These are phyloP conservation scores for Pyricularia sp. DNA, from an alignment of 2,329 filamentous ascomycete species.

Conservation along the genomic window DNA sequence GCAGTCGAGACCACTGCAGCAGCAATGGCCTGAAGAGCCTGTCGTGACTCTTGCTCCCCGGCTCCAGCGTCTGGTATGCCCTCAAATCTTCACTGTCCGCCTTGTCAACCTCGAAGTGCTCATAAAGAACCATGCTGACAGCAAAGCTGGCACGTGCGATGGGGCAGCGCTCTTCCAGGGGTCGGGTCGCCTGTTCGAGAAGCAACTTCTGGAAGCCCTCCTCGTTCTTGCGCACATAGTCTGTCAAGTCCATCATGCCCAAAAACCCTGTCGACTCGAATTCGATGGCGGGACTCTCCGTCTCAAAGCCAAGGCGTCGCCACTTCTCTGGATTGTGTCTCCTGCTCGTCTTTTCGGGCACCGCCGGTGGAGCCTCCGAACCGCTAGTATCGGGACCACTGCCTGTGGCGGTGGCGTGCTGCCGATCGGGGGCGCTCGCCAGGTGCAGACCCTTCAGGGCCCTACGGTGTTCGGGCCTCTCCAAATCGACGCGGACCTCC, in stretches of 20 bases:
- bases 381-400: slow-evolving; percentile 3
- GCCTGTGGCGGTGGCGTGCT: slow-evolving; percentile 13
- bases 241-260: slow-evolving; percentile 94
- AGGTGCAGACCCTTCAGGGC: slow-evolving; percentile 80
- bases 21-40: slow-evolving; percentile 79
- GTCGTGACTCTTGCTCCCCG: slow-evolving; percentile 38
- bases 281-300: slow-evolving; percentile 77
- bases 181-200: slow-evolving; percentile 74
- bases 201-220: slow-evolving; percentile 88
- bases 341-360: slow-evolving; percentile 50
- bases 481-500: slow-evolving; percentile 74
- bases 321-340: slow-evolving; percentile 86
- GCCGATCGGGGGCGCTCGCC: slow-evolving; percentile 63
- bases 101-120: slow-evolving; percentile 91
- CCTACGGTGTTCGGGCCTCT: slow-evolving; percentile 78
- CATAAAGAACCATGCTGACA: slow-evolving; percentile 80
- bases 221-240: slow-evolving; percentile 87
- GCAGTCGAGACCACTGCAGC: slow-evolving; percentile 86
- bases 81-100: slow-evolving; percentile 61
- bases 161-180: slow-evolving; percentile 67
- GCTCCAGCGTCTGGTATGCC: slow-evolving; percentile 65
- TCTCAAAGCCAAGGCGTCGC: slow-evolving; percentile 84
- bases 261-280: slow-evolving; percentile 82
- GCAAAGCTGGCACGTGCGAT: slow-evolving; percentile 79
- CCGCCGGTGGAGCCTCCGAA: slow-evolving; percentile 15